Conservation (phyloP, 164 flowering plant species). For the Aristolochia contorta region DNA sequence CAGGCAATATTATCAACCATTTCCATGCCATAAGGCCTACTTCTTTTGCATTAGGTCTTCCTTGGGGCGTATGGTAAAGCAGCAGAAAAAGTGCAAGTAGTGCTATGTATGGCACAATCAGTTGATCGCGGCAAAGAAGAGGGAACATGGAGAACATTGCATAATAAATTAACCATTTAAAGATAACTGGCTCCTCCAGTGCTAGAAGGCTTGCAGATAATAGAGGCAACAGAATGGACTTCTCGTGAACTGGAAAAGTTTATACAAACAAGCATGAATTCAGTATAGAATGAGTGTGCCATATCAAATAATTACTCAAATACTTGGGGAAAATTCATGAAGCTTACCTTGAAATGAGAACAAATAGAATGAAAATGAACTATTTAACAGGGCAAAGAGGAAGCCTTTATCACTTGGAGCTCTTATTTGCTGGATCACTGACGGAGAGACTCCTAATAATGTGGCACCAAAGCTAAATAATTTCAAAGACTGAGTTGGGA, state of each 20-base stretch:
- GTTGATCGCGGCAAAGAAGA: constrained; percentile 68
- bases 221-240: constrained; percentile 84
- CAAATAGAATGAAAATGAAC: constrained; percentile 74
- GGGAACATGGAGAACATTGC: constrained; percentile 88
- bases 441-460: constrained; percentile 45
- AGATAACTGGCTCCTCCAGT: constrained; percentile 51
- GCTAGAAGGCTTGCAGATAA: constrained; percentile 83
- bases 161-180: constrained; percentile 45
- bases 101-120: constrained; percentile 54
- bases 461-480: constrained; percentile 61
- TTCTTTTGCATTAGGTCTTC: constrained; percentile 15
- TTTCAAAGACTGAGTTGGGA: constrained; percentile 41
- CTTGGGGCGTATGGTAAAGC: constrained; percentile 30
- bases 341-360: constrained; percentile 86
- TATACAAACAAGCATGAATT: not conserved
- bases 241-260: constrained; percentile 76
- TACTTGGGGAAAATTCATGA: not conserved
- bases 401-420: constrained; percentile 68
- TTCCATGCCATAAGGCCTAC: constrained; percentile 8
- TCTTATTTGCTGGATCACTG: constrained; percentile 70
- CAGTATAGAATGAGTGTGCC: no score
- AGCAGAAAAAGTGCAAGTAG: constrained; percentile 47
- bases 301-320: not conserved
- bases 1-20: constrained; percentile 14
- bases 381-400: constrained; percentile 65